Percentiles rank a stretch among this genome's conserved stretches.
phyloP scores from a whole-genome alignment of 371 early-diverging fungal species.

The Blakeslea trispora region DNA sequence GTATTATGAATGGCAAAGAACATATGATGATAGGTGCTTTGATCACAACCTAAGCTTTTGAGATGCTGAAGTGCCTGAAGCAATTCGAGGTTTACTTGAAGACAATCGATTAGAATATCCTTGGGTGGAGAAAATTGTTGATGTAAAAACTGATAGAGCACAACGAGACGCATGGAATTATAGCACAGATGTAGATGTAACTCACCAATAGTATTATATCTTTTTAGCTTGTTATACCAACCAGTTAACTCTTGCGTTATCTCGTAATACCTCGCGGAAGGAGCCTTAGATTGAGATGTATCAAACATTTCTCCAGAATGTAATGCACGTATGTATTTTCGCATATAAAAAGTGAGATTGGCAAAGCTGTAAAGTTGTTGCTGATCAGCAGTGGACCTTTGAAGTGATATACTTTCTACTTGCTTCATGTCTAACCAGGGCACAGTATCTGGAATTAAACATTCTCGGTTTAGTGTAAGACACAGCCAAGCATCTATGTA shows the following conservation, averaged over 20 bases:
- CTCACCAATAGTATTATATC: slow-evolving; percentile 13
- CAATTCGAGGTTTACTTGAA: slow-evolving; percentile 38
- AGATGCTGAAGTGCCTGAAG: slow-evolving; percentile 36
- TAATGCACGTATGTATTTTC: slow-evolving; percentile 38
- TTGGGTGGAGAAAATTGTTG: slow-evolving; percentile 23
- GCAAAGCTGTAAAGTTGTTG: slow-evolving; percentile 30
- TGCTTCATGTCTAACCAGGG: slow-evolving; percentile 18
- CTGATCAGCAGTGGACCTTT: not conserved
- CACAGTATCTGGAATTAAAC: slow-evolving; percentile 32
- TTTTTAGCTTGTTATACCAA: slow-evolving; percentile 30
- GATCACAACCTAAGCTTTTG: slow-evolving; percentile 42
- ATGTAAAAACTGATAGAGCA: slow-evolving; percentile 43
- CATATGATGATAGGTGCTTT: slow-evolving; percentile 55
- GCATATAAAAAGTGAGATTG: slow-evolving; percentile 35
- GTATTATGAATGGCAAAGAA: slow-evolving; percentile 51
- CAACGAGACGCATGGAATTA: slow-evolving; percentile 43
- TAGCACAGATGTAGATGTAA: slow-evolving; percentile 47
- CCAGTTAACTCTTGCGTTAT: slow-evolving; percentile 31
- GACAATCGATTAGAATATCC: slow-evolving; percentile 36
- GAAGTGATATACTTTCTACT: not conserved
- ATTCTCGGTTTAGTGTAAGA: slow-evolving; percentile 38
- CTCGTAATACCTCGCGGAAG: slow-evolving; percentile 30
- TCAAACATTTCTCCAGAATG: slow-evolving; percentile 26
- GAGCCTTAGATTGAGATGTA: slow-evolving; percentile 8
- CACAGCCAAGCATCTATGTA: slow-evolving; percentile 53